Conservation (phyloP, 441 rosid species). For the Sinapis alba region DNA sequence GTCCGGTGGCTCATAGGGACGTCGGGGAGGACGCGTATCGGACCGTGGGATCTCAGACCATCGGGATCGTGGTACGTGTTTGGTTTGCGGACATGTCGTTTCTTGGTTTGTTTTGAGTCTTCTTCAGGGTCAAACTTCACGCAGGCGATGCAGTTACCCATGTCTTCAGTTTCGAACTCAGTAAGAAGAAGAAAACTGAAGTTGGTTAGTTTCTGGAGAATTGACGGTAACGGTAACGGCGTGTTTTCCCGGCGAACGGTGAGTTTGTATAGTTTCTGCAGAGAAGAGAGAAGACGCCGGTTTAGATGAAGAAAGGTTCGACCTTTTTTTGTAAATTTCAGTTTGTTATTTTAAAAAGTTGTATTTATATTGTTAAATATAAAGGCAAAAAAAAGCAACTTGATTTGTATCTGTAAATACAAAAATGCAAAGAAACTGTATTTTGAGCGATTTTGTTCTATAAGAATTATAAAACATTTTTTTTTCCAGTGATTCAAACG, state of each 20-base stretch:
- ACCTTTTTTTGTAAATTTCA: slow-evolving; percentile 44
- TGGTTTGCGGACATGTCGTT: slow-evolving; percentile 38
- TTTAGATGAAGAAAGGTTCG: slow-evolving; percentile 45
- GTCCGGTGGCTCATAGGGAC: slow-evolving; percentile 69
- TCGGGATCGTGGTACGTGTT: slow-evolving; percentile 51
- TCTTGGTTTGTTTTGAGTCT: slow-evolving; percentile 44
- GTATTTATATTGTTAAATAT: not conserved
- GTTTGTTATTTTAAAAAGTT: not conserved
- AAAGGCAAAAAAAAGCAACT: not conserved
- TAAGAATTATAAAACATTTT: not conserved
- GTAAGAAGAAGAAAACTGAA: not conserved
- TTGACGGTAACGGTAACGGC: slow-evolving; percentile 25
- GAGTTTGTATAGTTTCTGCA: slow-evolving; percentile 25
- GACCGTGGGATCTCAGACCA: slow-evolving; percentile 55
- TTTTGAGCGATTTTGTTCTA: not conserved
- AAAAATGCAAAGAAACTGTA: not conserved
- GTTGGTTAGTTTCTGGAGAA: not conserved
- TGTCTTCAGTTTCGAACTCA: slow-evolving; percentile 33
- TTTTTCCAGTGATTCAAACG: not conserved
- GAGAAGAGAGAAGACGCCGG: slow-evolving; percentile 59
- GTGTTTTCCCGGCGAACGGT: slow-evolving; percentile 17
- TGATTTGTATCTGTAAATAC: not conserved
- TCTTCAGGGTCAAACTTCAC: slow-evolving; percentile 59
- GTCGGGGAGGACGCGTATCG: slow-evolving; percentile 78
- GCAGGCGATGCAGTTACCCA: slow-evolving; percentile 96